Evolutionary conservation across 164 flowering plant species (phyloP).

Genomic region (Litsea cubeba): DNA sequence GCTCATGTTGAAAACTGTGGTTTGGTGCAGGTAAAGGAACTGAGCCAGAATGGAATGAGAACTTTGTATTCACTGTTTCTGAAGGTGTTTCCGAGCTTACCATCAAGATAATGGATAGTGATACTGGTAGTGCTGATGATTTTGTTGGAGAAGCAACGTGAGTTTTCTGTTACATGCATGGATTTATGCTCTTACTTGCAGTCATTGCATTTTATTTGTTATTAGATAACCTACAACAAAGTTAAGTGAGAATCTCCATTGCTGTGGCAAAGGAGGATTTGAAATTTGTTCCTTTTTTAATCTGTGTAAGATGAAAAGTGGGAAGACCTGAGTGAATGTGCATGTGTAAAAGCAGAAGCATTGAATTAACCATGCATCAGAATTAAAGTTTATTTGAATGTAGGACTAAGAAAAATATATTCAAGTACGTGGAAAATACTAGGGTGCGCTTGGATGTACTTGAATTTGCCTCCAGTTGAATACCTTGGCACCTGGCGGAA

Average conservation of each 20-base stretch:
- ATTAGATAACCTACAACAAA: neutral
- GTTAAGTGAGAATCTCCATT: neutral
- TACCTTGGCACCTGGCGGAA: too few relatives aligned
- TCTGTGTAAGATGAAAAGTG: neutral
- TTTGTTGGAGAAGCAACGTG: conserved; percentile 73
- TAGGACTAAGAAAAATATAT: neutral
- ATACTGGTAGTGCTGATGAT: conserved; percentile 51
- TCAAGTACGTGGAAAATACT: too few relatives aligned
- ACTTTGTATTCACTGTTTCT: conserved; percentile 53
- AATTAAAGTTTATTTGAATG: neutral
- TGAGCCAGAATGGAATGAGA: conserved; percentile 90
- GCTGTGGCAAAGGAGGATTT: neutral
- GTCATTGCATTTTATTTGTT: neutral
- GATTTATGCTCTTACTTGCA: neutral
- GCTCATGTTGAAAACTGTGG: neutral
- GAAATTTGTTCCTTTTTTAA: neutral
- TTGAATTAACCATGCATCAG: neutral
- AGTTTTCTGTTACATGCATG: conserved; percentile 15
- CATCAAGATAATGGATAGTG: conserved; percentile 69
- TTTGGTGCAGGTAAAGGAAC: conserved; percentile 57
- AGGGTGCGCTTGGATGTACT: too few relatives aligned
- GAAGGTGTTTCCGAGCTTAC: conserved; percentile 43
- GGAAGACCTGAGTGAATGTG: neutral
- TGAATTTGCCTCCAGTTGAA: too few relatives aligned
- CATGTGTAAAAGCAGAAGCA: neutral